Conservation (phyloP, 2,329 filamentous ascomycete genomes). For the Camillea tinctor region DNA sequence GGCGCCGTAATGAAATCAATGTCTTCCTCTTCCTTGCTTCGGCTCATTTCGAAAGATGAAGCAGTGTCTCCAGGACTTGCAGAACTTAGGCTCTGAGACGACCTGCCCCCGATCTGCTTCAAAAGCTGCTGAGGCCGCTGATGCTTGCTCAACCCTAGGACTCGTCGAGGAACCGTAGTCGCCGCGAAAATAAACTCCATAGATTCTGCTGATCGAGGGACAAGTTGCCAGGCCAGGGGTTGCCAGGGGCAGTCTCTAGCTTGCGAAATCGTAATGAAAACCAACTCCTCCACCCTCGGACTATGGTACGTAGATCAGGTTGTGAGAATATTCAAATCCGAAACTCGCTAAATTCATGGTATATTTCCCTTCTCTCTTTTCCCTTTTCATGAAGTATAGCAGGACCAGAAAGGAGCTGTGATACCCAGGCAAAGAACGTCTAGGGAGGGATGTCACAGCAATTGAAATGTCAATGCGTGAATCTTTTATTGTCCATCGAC, state of each 20-base stretch:
- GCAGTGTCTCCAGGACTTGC: constrained; percentile 1
- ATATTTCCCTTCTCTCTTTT: too few species aligned
- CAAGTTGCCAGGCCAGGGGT: not conserved
- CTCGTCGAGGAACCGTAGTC: not conserved
- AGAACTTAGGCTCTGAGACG: constrained; percentile 1
- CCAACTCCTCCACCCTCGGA: not conserved
- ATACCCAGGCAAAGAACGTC: not conserved
- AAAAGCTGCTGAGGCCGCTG: constrained; percentile 15
- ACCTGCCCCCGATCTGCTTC: constrained; percentile 7
- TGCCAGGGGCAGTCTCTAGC: too few species aligned
- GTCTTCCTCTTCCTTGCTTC: constrained; percentile 12
- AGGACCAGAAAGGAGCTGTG: not conserved
- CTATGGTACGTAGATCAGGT: not conserved
- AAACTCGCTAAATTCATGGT: not conserved
- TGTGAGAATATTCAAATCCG: not conserved
- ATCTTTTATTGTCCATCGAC: not conserved
- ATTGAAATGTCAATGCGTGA: not conserved
- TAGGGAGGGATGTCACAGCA: not conserved
- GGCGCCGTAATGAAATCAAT: constrained; percentile 24
- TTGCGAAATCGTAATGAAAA: not conserved
- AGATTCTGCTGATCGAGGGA: not conserved
- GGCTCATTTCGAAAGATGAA: constrained; percentile 11
- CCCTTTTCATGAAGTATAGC: not conserved
- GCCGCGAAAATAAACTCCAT: not conserved
- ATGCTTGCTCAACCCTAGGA: constrained; percentile 14